A percentile compares a stretch with the other conserved stretches of the same genome.
These are phyloP conservation scores for Amoebophrya sp. DNA, from an alignment of 169 alveolate species.

Conservation along the genomic window DNA sequence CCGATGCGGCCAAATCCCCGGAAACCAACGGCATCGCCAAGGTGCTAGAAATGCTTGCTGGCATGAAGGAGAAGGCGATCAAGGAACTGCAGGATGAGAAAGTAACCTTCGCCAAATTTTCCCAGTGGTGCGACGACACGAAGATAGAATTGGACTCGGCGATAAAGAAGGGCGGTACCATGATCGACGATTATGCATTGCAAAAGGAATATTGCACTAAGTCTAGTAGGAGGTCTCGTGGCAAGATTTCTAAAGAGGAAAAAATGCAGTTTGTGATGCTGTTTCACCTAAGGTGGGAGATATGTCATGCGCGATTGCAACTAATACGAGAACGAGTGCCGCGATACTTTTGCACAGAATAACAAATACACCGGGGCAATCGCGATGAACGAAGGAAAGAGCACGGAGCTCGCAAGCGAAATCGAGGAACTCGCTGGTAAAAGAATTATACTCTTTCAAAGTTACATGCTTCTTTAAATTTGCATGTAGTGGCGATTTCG, in stretches of 20 bases:
- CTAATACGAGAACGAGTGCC: too few relatives aligned
- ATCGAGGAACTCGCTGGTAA: background rate
- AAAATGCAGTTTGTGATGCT: too few relatives aligned
- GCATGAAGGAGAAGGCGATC: background rate
- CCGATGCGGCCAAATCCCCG: background rate
- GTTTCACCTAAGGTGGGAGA: too few relatives aligned
- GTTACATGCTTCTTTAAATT: too few relatives aligned
- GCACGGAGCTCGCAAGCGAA: background rate
- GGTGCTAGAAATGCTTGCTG: background rate
- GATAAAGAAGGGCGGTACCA: background rate
- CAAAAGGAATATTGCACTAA: too few relatives aligned
- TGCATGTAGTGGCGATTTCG: too few relatives aligned
- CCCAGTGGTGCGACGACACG: background rate
- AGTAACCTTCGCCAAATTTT: background rate
- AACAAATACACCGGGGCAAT: background rate
- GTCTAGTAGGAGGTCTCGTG: too few relatives aligned
- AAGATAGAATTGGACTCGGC: background rate
- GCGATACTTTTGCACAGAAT: too few relatives aligned
- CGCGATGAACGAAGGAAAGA: background rate
- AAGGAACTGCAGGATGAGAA: background rate
- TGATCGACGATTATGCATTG: background rate
- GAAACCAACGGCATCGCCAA: background rate
- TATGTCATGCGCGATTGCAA: too few relatives aligned
- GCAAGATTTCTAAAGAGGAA: too few relatives aligned
- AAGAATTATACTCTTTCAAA: background rate